These are phyloP conservation scores for Fraxinus albicans DNA, from an alignment of 305 asterid genomes.

Conservation along the genomic window DNA sequence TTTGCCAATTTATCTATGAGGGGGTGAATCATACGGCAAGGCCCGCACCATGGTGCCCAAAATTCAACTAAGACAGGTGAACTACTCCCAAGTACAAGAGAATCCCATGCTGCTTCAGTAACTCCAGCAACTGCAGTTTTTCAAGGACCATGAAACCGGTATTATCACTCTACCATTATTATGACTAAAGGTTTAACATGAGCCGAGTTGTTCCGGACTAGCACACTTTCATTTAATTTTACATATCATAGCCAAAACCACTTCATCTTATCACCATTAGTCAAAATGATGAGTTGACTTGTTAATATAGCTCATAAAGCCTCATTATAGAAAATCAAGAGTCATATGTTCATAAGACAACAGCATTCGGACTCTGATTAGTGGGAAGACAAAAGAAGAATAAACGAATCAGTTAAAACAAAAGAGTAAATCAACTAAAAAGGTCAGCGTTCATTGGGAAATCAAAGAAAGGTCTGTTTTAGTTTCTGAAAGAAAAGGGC, in stretches of 20 bases:
- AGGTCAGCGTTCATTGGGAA: background rate
- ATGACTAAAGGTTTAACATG: background rate
- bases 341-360: background rate
- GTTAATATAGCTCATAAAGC: background rate
- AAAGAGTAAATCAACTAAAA: background rate
- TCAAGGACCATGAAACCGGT: background rate
- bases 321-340: background rate
- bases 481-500: background rate
- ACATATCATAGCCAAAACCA: background rate
- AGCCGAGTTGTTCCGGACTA: background rate
- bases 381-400: background rate
- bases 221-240: background rate
- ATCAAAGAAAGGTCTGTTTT: background rate
- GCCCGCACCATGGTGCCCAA: constrained; percentile 99
- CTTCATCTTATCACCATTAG: background rate
- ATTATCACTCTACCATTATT: background rate
- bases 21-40: constrained; percentile 89
- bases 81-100: constrained; percentile 46
- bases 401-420: background rate
- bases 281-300: background rate
- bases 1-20: constrained; percentile 73
- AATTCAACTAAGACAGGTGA: constrained; percentile 81
- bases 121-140: constrained; percentile 57
- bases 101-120: constrained; percentile 56
- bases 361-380: background rate